phyloP scores from a whole-genome alignment of 2,329 filamentous ascomycete species.

The Chaetomiaceae sp. region DNA sequence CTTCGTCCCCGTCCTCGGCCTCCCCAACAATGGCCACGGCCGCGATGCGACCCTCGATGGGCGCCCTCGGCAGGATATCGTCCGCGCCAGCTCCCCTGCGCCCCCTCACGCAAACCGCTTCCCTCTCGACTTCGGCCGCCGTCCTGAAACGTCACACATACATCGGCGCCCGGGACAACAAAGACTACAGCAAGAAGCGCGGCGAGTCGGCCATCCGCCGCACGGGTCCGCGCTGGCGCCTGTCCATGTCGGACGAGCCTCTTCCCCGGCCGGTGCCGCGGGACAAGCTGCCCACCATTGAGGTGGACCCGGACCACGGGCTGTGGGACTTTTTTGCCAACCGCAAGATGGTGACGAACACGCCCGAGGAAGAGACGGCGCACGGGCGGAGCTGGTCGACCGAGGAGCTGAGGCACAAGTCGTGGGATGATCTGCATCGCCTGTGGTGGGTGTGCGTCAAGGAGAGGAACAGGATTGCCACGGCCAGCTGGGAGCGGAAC shows the following conservation, averaged over 20 bases:
- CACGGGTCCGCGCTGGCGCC: constrained; percentile 68
- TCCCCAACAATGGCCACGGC: constrained; percentile 19
- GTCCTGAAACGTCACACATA: constrained; percentile 41
- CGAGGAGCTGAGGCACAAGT: constrained; percentile 81
- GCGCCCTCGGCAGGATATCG: constrained; percentile 32
- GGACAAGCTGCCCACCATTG: constrained; percentile 53
- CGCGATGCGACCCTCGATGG: constrained; percentile 28
- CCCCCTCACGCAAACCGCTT: constrained; percentile 20
- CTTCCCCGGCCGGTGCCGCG: constrained; percentile 61
- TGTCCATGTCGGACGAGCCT: constrained; percentile 67
- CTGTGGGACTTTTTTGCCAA: constrained; percentile 88
- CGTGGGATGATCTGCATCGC: constrained; percentile 86
- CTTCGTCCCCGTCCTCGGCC: background rate
- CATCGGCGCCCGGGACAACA: constrained; percentile 39
- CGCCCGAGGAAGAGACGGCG: constrained; percentile 64
- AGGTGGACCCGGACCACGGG: constrained; percentile 71
- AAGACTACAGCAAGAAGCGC: constrained; percentile 74
- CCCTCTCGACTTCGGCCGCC: constrained; percentile 54
- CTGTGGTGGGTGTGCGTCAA: constrained; percentile 94
- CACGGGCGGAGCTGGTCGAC: constrained; percentile 82
- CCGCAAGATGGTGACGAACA: constrained; percentile 62
- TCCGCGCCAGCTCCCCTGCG: background rate
- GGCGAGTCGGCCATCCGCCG: constrained; percentile 77
- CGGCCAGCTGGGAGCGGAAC: constrained; percentile 64
- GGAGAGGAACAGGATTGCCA: constrained; percentile 86